Evolutionary conservation across 192 early-diverging fungal genomes (phyloP).

Genomic region (Blastocladiella britannica): DNA sequence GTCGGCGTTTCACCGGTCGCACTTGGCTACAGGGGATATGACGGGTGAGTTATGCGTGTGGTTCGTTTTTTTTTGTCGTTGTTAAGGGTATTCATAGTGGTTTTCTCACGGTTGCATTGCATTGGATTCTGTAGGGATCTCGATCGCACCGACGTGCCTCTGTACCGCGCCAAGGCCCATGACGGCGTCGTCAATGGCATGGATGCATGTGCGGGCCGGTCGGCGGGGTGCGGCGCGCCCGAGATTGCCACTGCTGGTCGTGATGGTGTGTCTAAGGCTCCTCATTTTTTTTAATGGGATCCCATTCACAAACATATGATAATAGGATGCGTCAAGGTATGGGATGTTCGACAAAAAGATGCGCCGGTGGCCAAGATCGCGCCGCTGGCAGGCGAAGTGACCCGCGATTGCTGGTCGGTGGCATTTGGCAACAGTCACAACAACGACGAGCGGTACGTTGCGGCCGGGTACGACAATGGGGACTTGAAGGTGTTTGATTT

Average conservation of each 20-base stretch:
- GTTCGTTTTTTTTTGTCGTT: background rate
- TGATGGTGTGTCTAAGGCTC: no score
- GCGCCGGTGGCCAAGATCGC: constrained; percentile 35
- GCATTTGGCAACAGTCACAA: constrained; percentile 44
- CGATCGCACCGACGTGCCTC: constrained; percentile 30
- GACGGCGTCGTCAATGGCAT: constrained; percentile 45
- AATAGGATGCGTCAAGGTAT: constrained; percentile 44
- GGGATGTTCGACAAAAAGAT: constrained; percentile 44
- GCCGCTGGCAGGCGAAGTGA: constrained; percentile 18
- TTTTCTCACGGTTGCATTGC: background rate
- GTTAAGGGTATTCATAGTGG: background rate
- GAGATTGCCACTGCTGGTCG: constrained; percentile 47
- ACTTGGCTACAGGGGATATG: constrained; percentile 52
- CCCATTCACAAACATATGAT: no score
- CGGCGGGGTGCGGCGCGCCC: constrained; percentile 19
- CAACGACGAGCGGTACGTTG: constrained; percentile 30
- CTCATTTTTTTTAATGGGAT: no score
- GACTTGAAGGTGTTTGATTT: constrained; percentile 51
- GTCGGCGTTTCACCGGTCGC: constrained; percentile 18
- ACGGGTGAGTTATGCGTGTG: constrained; percentile 20
- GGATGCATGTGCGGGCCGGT: constrained; percentile 31
- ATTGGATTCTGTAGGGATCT: constrained; percentile 25
- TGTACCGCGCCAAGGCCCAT: constrained; percentile 34
- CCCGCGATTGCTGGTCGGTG: constrained; percentile 42
- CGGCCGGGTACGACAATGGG: constrained; percentile 54